Evolutionary conservation across 257 asterid genomes (phyloP), one percentile per base, ranked within the genome.

Genomic region (Solanum pimpinellifolium): DNA sequence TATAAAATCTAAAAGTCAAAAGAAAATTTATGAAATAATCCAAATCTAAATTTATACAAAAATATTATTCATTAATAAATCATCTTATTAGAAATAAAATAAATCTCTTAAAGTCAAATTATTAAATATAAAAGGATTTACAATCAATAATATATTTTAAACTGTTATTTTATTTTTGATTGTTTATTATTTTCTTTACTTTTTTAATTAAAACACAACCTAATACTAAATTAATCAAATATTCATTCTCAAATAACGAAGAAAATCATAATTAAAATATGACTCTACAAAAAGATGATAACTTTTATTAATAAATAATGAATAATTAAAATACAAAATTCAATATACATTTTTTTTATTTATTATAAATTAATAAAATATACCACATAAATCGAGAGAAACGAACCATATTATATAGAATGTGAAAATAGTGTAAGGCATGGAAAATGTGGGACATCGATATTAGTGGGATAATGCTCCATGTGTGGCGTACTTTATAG

Each of bases 301-400:
- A 1, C n/a, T n/a, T n/a, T 11, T 2, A 2, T n/a, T 2, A 4
- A 5, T n/a, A 65, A 65, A 11, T 1, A 65, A 25, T 65, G 0
- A 65, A 5, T 65, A 11, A 11, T 65, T 65, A 11, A 4, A 2
- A 1, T 65, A 65, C 2, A 2, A 65, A 25, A 65, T 8, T 62
- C 16, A 5, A 60, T 60, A 62, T 62, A 23, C 2, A 29, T 29
- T 29, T 29, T 0, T n/a, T 4, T n/a, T 3, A 23, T 62, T n/a
- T n/a, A 62, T n/a, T 62, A n/a, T 62, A 2, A 62, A 23, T 13
- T 23, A 62, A 10, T 62, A 23, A n/a, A 66, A 0, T 11, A 65
- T 12, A 0, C 0, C 3, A 66, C 0, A 7, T 66, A 25, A 27
- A 66, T 66, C 13, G 9, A 1, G 10, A 66, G 0, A 3, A 10